phyloP scores from a whole-genome alignment of 1,284 basidiomycete species.

The Ganoderma sinense region DNA sequence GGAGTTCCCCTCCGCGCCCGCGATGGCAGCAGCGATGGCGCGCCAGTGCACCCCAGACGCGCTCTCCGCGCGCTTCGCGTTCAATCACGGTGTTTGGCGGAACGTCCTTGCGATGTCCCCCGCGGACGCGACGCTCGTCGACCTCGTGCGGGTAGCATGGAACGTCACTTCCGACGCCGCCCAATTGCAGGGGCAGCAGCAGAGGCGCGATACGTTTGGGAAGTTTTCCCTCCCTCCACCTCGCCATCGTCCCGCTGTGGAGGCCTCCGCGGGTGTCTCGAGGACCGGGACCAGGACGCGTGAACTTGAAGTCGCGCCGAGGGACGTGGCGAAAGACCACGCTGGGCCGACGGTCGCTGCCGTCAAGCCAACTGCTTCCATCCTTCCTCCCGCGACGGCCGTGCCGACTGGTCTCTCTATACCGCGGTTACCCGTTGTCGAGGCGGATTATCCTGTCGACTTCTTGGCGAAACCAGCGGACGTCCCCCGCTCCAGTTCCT shows the following conservation, averaged over 20 bases:
- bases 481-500: neutral
- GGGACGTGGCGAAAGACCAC: too few species aligned
- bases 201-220: neutral
- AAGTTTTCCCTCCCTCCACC: neutral
- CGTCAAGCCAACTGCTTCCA: neutral
- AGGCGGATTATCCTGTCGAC: neutral
- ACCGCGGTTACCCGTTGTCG: neutral
- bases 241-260: neutral
- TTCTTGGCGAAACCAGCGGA: neutral
- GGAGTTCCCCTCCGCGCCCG: constrained; percentile 59
- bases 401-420: too few species aligned
- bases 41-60: constrained; percentile 41
- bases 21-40: constrained; percentile 59
- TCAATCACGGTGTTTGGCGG: constrained; percentile 59
- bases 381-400: neutral
- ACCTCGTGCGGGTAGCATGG: constrained; percentile 56
- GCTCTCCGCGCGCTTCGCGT: constrained; percentile 45
- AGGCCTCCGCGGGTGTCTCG: neutral
- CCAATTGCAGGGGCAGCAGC: constrained; percentile 31
- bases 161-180: constrained; percentile 58
- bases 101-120: constrained; percentile 57
- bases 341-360: too few species aligned
- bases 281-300: neutral
- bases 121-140: constrained; percentile 45
- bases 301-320: neutral